These are phyloP conservation scores for Leccinellum rugosiceps DNA, from an alignment of 768 basidiomycete species.

Conservation along the genomic window DNA sequence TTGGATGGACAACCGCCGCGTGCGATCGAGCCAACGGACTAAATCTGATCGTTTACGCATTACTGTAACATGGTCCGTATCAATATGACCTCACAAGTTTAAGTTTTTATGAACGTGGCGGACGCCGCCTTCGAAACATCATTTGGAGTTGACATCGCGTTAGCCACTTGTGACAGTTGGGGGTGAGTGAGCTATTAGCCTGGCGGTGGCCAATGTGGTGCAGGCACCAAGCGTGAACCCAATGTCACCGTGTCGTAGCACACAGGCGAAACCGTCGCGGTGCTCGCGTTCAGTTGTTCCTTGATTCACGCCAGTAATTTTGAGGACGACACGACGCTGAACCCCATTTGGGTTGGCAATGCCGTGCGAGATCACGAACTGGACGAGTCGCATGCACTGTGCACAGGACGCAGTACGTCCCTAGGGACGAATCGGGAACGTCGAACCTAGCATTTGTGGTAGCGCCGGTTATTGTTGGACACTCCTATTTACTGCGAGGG, in stretches of 20 bases:
- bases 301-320: conserved; percentile 8
- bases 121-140: background rate
- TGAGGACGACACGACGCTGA: conserved; percentile 6
- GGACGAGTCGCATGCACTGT: background rate
- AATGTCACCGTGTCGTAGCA: conserved; percentile 12
- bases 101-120: background rate
- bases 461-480: conserved; percentile 11
- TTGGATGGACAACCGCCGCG: conserved; percentile 7
- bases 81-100: conserved; percentile 8
- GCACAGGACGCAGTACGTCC: conserved; percentile 9
- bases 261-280: background rate
- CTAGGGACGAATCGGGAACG: conserved; percentile 12
- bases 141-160: conserved; percentile 4
- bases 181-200: background rate
- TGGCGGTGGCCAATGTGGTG: background rate
- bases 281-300: background rate
- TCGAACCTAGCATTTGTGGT: conserved; percentile 10
- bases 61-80: background rate
- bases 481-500: conserved; percentile 10
- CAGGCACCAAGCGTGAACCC: conserved; percentile 11
- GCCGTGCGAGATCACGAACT: conserved; percentile 6
- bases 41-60: conserved; percentile 8
- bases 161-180: conserved; percentile 9
- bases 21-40: conserved; percentile 7
- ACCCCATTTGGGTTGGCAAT: conserved; percentile 14